Evolutionary conservation across 352 stramenopile species (phyloP), one percentile per base, ranked within the genome.

Genomic region (Phytophthora palmivora): DNA sequence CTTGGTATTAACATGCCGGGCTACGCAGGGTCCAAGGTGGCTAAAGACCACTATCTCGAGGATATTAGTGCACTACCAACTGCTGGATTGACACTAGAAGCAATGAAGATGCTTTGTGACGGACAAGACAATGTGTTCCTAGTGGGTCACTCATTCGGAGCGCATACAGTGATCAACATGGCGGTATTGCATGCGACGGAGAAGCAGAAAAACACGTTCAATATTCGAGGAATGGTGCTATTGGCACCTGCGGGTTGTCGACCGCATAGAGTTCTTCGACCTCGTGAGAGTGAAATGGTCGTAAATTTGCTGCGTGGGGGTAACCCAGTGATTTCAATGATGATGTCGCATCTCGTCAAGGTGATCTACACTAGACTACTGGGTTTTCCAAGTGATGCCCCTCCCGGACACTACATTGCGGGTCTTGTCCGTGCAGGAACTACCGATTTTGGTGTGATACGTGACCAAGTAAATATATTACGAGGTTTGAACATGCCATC

Each of bases 1-100:
- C 44, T 92, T 6, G 81, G 58, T 1, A 26, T 92, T 38, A 87
- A 90, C 26, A 49, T 89, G 28, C 79, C 81, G 6, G 80, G 80
- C 8, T 89, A 86, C 43, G 56, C 36, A 18, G 67, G 59, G 1
- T 82, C 74, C 1, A 61, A n/a, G 2, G 66, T 77, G 15, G 44
- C 63, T 0, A 44, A 47, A 26, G 65, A 74, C 15, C 45, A 60
- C 24, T 78, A 72, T 41, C 60, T 79, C 15, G 56, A 80, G 9
- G 39, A 59, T n/a, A 69, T 72, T 3, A 82, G 65, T 15, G 65
- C 70, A 5, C 22, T 79, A 8, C 59, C 74, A 0, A 65, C 58
- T 2, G 74, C 74, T 19, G 45, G 28, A 4, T 59, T 84, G 56
- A 65, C 64, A 6, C 43, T 83, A 2, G 52, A 74, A 41, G 77